These are phyloP conservation scores for Pyricularia pennisetigena DNA, from an alignment of 2,329 filamentous ascomycete species.

Conservation along the genomic window DNA sequence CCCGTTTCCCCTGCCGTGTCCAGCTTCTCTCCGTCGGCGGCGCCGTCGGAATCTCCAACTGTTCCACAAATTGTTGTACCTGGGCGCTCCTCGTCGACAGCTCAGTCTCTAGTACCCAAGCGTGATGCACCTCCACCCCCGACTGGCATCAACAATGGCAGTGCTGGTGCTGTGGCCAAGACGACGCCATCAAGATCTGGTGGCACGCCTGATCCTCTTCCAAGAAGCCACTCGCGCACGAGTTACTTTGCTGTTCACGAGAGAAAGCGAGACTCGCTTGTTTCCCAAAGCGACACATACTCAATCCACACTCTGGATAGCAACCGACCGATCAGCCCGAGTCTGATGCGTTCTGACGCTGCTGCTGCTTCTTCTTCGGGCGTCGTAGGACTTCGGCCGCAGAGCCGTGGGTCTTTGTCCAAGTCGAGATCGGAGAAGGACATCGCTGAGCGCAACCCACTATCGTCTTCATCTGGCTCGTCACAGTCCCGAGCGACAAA, in stretches of 20 bases:
- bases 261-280: conserved; percentile 39
- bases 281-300: conserved; percentile 46
- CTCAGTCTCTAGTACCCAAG: conserved; percentile 16
- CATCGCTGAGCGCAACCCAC: conserved; percentile 10
- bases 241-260: conserved; percentile 43
- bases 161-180: not conserved
- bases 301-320: conserved; percentile 37
- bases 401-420: not conserved
- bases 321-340: conserved; percentile 33
- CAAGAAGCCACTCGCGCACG: conserved; percentile 32
- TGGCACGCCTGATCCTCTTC: conserved; percentile 10
- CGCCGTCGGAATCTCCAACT: not conserved
- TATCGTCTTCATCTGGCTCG: not conserved
- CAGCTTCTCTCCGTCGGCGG: not conserved
- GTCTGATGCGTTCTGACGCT: not conserved
- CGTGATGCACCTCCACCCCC: conserved; percentile 17
- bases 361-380: not conserved
- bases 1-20: not conserved
- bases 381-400: not conserved
- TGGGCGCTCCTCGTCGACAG: conserved; percentile 18
- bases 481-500: conserved; percentile 8
- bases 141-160: not conserved
- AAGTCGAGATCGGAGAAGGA: conserved; percentile 24
- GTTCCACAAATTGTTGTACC: conserved; percentile 34
- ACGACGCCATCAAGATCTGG: not conserved